Evolutionary conservation across 2,329 filamentous ascomycete genomes (phyloP).

Genomic region (Pseudocercospora cruenta): DNA sequence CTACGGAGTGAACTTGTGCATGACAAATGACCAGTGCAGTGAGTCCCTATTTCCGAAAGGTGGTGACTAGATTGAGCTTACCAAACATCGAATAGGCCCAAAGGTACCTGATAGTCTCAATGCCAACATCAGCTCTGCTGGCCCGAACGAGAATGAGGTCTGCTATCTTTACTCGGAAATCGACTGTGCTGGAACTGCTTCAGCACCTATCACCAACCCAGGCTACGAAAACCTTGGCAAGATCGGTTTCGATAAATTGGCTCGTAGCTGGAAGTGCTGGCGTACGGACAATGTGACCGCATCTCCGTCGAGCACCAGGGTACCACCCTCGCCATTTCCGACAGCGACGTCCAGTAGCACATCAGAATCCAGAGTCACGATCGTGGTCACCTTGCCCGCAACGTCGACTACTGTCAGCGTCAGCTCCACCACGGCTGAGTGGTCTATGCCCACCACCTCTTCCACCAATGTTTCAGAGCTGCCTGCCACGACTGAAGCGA

Average conservation of each 20-base stretch:
- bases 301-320: background rate
- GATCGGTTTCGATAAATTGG: conserved; percentile 11
- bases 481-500: background rate
- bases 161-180: conserved; percentile 19
- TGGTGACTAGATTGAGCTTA: background rate
- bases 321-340: conserved; percentile 1
- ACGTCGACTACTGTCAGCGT: background rate
- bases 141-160: conserved; percentile 2
- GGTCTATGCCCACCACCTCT: background rate
- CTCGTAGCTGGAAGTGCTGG: conserved; percentile 19
- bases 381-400: background rate
- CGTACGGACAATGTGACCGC: background rate
- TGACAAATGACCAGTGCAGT: conserved; percentile 14
- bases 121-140: conserved; percentile 14
- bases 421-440: background rate
- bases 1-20: conserved; percentile 19
- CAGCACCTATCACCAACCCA: conserved; percentile 10
- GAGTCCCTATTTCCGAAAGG: background rate
- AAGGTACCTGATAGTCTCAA: conserved; percentile 14
- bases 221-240: conserved; percentile 12
- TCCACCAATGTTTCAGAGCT: background rate
- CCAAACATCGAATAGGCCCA: background rate
- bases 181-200: conserved; percentile 12
- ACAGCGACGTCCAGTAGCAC: background rate
- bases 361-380: background rate